These are phyloP conservation scores for Fusarium marasasianum DNA, from an alignment of 2,329 filamentous ascomycete species.

Conservation along the genomic window DNA sequence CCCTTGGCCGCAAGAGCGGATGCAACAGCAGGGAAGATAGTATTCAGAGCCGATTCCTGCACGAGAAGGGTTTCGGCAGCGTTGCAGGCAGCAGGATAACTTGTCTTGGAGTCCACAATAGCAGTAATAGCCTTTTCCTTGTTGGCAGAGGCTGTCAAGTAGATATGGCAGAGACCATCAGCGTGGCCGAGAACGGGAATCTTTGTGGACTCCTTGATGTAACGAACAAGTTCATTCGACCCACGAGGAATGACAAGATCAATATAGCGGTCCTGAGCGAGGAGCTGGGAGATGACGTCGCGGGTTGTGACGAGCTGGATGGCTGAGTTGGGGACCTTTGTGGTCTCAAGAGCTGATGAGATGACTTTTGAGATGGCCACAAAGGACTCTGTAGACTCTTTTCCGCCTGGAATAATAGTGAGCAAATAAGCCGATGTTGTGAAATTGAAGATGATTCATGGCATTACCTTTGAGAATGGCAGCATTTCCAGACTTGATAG, in stretches of 20 bases:
- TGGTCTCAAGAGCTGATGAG: constrained; percentile 76
- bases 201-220: constrained; percentile 89
- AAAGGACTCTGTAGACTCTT: constrained; percentile 96
- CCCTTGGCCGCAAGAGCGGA: constrained; percentile 77
- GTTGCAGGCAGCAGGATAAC: constrained; percentile 96
- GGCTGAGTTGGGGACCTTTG: constrained; percentile 82
- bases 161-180: constrained; percentile 90
- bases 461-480: constrained; percentile 89
- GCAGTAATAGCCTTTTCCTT: constrained; percentile 76
- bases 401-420: constrained; percentile 70
- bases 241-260: constrained; percentile 95
- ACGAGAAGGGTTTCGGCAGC: constrained; percentile 91
- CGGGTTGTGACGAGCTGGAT: constrained; percentile 95
- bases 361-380: constrained; percentile 88
- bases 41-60: constrained; percentile 73
- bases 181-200: constrained; percentile 97
- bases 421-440: background rate
- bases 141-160: constrained; percentile 83
- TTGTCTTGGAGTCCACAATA: constrained; percentile 90
- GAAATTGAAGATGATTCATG: too few species aligned
- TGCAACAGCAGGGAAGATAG: constrained; percentile 77
- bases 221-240: constrained; percentile 87
- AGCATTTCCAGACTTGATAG: constrained; percentile 96
- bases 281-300: constrained; percentile 88
- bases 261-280: constrained; percentile 85